These are phyloP conservation scores for Paramyrothecium sp. DNA, from an alignment of 2,329 filamentous ascomycete genomes.

Conservation along the genomic window DNA sequence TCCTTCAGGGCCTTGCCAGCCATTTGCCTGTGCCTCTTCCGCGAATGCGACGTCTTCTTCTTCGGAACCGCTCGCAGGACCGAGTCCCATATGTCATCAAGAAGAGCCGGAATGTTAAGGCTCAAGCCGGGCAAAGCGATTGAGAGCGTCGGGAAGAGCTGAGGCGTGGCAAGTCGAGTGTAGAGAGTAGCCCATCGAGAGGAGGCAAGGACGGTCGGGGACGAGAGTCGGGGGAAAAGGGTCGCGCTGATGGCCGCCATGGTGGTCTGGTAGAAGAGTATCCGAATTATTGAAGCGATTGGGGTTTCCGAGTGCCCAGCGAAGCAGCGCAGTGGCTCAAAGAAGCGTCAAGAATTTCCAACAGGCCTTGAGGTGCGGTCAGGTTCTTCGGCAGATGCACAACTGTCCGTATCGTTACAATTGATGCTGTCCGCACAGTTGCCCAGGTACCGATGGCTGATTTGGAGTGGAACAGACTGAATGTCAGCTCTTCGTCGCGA, in stretches of 20 bases:
- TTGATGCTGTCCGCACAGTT: too few relatives aligned
- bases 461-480: not conserved
- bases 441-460: too few relatives aligned
- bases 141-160: constrained; percentile 52
- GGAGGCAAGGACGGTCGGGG: constrained; percentile 36
- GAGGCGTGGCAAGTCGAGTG: constrained; percentile 42
- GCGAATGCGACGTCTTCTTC: constrained; percentile 97
- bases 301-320: too few relatives aligned
- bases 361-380: too few relatives aligned
- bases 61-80: constrained; percentile 92
- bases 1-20: constrained; percentile 95
- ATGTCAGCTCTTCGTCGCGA: not conserved
- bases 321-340: too few relatives aligned
- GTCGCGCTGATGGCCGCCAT: constrained; percentile 46
- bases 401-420: too few relatives aligned
- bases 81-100: constrained; percentile 88
- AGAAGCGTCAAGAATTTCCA: too few relatives aligned
- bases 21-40: constrained; percentile 90
- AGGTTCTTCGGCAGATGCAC: not conserved
- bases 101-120: constrained; percentile 52
- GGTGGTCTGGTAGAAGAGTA: constrained; percentile 15
- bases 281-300: too few relatives aligned
- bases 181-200: constrained; percentile 43
- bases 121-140: constrained; percentile 62
- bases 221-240: constrained; percentile 55